Base-by-base conservation (phyloP, 2,329 filamentous ascomycete species). In the Hirsutella rhossiliensis region DNA sequence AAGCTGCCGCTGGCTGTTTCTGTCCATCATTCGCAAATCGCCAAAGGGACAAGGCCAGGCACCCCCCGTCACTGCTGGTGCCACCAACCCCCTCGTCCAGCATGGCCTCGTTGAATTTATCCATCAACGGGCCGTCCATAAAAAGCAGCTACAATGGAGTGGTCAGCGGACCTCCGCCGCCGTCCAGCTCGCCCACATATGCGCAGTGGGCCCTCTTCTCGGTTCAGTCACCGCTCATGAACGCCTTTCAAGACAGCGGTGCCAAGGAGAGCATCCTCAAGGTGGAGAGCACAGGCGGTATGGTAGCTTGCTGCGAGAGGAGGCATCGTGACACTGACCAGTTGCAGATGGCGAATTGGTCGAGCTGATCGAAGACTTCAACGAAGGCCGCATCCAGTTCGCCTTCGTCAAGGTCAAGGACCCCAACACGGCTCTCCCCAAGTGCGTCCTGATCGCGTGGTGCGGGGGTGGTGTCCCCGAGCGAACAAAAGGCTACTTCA, bases 401-500 rank as follows among this genome's bases (percentile, higher is more conserved):
- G 92, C 88, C 27, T 97, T 94, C 58, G 82, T 92, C 56, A 96
- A 94, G 67, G 83, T 98, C 68, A 95, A 89, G 63, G 92, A 98
- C 61, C 85, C 88, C 44, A 98, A 98, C 64, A 87, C 84, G 3
- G 71, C 69, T 19, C 77, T 98, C 15, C 88, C 90, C 41, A 98
- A 98, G 71, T 85, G 82, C 61, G 87, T 94, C 47, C 75, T 98
- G 52, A 87, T 98, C 60, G 89, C 85, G 52, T 98, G 92, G 84
- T 98, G 92, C 63, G 92, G 92, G 52, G 90, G 94, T 59, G 92
- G 92, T 54, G 92, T 98, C 15, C 92, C 92, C n/a, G 92, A 98
- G 67, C 76, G 90, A 56, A 97, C 90, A 48, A 98, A 97, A 68
- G 92, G 92, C 52, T 97, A 97, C 67, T 98, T 98, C 62, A 95